Conservation (phyloP, 345 rosid genomes). For the Syzygium aqueum region DNA sequence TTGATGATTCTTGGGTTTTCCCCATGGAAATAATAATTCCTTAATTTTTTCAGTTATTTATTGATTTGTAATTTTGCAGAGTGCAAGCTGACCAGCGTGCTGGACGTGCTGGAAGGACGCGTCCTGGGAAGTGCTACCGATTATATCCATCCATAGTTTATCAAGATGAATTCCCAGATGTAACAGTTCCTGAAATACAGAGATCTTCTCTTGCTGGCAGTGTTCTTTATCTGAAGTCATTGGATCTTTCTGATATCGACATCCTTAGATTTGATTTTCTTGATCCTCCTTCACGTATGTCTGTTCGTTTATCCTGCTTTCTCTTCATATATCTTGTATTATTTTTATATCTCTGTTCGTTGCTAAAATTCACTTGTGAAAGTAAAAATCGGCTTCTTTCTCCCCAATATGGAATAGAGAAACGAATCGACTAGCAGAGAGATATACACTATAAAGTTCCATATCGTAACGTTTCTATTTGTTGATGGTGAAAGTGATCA, state of each 20-base stretch:
- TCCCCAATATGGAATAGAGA: neutral
- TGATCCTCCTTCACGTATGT: constrained; percentile 85
- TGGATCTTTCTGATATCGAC: constrained; percentile 89
- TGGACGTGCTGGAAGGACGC: constrained; percentile 98
- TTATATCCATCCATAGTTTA: constrained; percentile 66
- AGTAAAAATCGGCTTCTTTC: neutral
- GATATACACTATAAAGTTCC: neutral
- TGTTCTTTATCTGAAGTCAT: constrained; percentile 88
- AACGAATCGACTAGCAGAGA: neutral
- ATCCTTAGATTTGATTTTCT: constrained; percentile 94
- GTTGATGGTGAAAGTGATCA: neutral
- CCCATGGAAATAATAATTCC: neutral
- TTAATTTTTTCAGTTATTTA: neutral
- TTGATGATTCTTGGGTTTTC: neutral
- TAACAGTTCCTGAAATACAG: constrained; percentile 91
- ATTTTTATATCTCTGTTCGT: neutral
- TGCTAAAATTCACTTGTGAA: neutral
- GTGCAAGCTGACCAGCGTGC: constrained; percentile 98
- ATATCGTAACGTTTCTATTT: neutral
- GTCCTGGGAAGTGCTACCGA: constrained; percentile 95
- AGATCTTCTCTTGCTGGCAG: constrained; percentile 93
- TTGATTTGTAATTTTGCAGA: constrained; percentile 30
- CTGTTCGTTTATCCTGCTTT: neutral
- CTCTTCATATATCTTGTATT: neutral
- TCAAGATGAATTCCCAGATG: constrained; percentile 80